Base-by-base conservation (phyloP, 345 rosid genomes). In the Citrus sinensis region DNA sequence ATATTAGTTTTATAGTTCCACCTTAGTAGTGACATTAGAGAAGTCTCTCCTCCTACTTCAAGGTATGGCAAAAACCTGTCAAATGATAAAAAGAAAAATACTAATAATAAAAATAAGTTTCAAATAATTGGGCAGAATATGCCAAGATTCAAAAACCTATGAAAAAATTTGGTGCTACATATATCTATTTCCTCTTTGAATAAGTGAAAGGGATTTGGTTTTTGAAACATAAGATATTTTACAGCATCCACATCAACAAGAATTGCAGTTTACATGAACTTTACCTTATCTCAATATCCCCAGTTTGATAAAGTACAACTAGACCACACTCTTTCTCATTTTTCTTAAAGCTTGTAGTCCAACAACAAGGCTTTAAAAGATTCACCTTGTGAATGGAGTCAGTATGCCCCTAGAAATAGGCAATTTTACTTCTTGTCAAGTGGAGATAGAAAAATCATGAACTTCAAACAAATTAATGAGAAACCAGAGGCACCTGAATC, bases 31-130 rank as follows among this genome's bases (percentile, higher is more conserved):
- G 93, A 82, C 81, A 78, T 75, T 79, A 95, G 82, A 80, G 97
- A 90, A 86, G 87, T 84, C 79, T 88, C 97, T 83, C 83, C 85
- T 81, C 88, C 89, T 81, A 89, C 88, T 80, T 88, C 90, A 77
- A 95, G 87, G 82, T 90, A 70, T 65, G 95, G 92, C 71, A 94
- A 87, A 77, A 97, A 90, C 82, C 99, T 96, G 94, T 76, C 76
- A 81, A 80, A 42, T 72, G 71, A 78, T 8, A 35, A 83, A 61
- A 62, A 42, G 13, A 79, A 74, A 55, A 46, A 46, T 0, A 46
- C 1, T 46, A 0, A 46, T 46, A 46, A 10, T 5, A 54, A 19
- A 54, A 64, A 80, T 32, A 46, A 78, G 13, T 74, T 56, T 25
- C 61, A 69, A 42, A 71, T 29, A 74, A 9, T 72, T 17, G 5